phyloP scores from a whole-genome alignment of 768 basidiomycete species.

The Podaxis mareebaensis region DNA sequence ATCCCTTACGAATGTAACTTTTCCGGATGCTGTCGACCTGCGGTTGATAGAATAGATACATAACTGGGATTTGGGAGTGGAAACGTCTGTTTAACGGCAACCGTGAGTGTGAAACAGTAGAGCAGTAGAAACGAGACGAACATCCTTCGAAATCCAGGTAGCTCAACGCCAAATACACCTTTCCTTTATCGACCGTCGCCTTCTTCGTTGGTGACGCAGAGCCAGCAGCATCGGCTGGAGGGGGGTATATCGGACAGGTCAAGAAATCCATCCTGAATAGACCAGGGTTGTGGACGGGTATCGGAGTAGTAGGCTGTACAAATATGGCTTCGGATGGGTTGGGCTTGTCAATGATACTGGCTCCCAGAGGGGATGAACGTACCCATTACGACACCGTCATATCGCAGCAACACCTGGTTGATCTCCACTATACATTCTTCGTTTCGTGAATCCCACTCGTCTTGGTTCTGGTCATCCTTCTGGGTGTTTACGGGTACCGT shows the following conservation, averaged over 20 bases:
- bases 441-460: conserved; percentile 56
- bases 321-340: conserved; percentile 3
- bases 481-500: conserved; percentile 33
- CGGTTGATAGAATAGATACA: conserved; percentile 9
- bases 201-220: conserved; percentile 20
- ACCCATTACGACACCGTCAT: conserved; percentile 6
- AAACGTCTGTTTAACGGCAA: conserved; percentile 27
- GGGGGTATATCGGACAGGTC: conserved; percentile 16
- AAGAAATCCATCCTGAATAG: conserved; percentile 4
- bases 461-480: conserved; percentile 29
- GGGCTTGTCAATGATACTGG: background rate
- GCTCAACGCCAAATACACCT: conserved; percentile 49
- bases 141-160: conserved; percentile 66
- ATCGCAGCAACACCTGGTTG: conserved; percentile 9
- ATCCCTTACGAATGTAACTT: conserved; percentile 4
- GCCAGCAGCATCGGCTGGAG: conserved; percentile 14
- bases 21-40: conserved; percentile 1
- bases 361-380: background rate
- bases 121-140: conserved; percentile 30
- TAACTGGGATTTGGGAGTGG: conserved; percentile 41
- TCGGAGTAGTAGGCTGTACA: conserved; percentile 8
- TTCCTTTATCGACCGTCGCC: conserved; percentile 25
- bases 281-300: conserved; percentile 6
- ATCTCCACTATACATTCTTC: conserved; percentile 63
- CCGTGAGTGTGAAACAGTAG: conserved; percentile 2